Base-by-base conservation (phyloP, 2,329 filamentous ascomycete species). In the Conoideocrella luteorostrata region DNA sequence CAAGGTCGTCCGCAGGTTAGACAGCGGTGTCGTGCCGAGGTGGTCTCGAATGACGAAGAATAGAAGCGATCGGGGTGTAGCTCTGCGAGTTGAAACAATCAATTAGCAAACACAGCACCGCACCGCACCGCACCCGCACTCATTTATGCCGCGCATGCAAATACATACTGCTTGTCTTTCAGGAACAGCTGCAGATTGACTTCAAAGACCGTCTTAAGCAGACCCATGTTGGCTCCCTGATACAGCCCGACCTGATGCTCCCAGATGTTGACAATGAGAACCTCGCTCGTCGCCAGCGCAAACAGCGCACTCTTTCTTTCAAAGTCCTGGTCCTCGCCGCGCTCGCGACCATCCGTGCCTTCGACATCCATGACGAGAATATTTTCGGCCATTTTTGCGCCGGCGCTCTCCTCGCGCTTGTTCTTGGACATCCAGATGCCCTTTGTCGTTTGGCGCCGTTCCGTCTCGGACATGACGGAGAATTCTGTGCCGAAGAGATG, bases 351-450 rank as follows among this genome's bases (percentile, higher is more conserved):
- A 63, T 98, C 93, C 10, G 93, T 97, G 53, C 93, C 93, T 67
- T 98, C 93, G 34, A 98, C 93, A 61, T 98, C 93, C 93, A 98
- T 98, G 55, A 98, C 93, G 50, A 98, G 73, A 57, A 98, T 96
- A 66, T 98, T 98, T 58, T 95, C 88, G 43, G 91, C 90, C 89
- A 97, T 96, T 51, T 72, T 72, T 52, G 63, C 63, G 40, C 69
- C 68, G 39, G 64, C 67, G 44, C 68, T 71, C 45, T 70, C 64
- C 51, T 70, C 66, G 53, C 75, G 74, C 72, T 95, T 95, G 69
- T 97, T 97, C 72, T 95, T 95, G 52, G 90, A 95, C 84, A 98
- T 85, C 93, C 93, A 98, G 63, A 98, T 98, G 61, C 93, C 93
- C 73, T 97, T 98, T 35, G 93, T 98, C 0, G 93, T 98, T 74